phyloP scores from a whole-genome alignment of 306 rosid genomes.

The Prunus fruticosa region DNA sequence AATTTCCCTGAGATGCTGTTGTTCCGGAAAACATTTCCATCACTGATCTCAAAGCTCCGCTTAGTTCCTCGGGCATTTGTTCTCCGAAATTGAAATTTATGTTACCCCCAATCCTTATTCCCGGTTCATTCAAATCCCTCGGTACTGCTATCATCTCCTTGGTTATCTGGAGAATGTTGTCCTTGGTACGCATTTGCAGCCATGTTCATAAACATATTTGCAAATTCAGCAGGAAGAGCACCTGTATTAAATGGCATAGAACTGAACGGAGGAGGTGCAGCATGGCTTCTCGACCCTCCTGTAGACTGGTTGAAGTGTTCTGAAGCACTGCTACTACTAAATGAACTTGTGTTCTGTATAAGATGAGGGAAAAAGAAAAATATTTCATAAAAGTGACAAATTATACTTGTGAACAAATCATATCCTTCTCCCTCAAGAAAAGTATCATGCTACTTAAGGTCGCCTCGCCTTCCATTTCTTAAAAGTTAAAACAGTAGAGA shows the following conservation, averaged over 20 bases:
- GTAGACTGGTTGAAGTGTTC: slow-evolving; percentile 49
- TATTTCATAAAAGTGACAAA: not conserved
- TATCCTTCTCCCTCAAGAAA: not conserved
- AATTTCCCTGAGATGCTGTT: slow-evolving; percentile 37
- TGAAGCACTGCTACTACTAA: slow-evolving; percentile 24
- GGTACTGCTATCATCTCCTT: slow-evolving; percentile 29
- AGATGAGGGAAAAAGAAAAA: not conserved
- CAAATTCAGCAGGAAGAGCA: slow-evolving; percentile 38
- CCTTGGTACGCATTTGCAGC: slow-evolving; percentile 47
- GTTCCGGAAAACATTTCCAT: slow-evolving; percentile 69
- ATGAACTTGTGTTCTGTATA: slow-evolving; percentile 42
- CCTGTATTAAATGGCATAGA: slow-evolving; percentile 50
- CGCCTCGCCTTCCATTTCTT: not conserved
- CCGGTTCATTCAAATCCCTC: slow-evolving; percentile 43
- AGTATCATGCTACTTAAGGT: not conserved
- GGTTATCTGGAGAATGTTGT: slow-evolving; percentile 41
- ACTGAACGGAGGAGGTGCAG: slow-evolving; percentile 42
- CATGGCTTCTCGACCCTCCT: slow-evolving; percentile 49
- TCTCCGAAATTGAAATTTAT: slow-evolving; percentile 54
- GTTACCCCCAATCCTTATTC: slow-evolving; percentile 44
- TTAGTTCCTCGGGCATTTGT: slow-evolving; percentile 60
- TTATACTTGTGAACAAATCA: not conserved
- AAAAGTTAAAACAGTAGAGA: not conserved
- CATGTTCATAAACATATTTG: slow-evolving; percentile 67
- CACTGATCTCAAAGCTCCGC: slow-evolving; percentile 59